These are phyloP conservation scores for Periconia macrospinosa DNA, from an alignment of 2,329 filamentous ascomycete genomes.

Conservation along the genomic window DNA sequence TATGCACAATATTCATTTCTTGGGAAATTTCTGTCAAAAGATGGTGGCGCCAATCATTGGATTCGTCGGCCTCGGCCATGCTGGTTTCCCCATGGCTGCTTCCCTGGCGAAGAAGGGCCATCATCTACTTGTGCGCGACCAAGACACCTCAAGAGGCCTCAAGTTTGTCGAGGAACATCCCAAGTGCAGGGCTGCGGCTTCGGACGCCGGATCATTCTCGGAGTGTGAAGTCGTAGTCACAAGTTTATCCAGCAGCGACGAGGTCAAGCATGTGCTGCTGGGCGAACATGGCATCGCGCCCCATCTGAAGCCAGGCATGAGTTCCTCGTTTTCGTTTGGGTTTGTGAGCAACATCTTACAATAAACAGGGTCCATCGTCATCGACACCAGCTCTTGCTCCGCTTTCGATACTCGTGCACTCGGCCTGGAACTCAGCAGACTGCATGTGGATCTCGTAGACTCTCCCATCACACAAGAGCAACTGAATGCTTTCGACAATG, in stretches of 20 bases:
- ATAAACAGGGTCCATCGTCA: constrained; percentile 29
- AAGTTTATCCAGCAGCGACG: constrained; percentile 20
- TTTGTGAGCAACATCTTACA: constrained; percentile 1
- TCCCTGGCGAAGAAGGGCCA: constrained; percentile 21
- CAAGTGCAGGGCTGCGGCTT: constrained; percentile 16
- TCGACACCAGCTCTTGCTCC: constrained; percentile 40
- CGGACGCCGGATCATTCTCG: constrained; percentile 14
- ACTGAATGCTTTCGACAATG: constrained; percentile 39
- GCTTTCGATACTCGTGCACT: constrained; percentile 39
- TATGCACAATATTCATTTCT: no score
- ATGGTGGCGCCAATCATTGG: constrained; percentile 18
- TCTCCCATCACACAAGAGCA: constrained; percentile 42
- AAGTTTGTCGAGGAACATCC: constrained; percentile 21
- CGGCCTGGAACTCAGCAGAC: constrained; percentile 32
- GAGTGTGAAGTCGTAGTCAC: constrained; percentile 22
- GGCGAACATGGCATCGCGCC: constrained; percentile 17
- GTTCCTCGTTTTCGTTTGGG: not conserved
- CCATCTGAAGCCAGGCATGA: constrained; percentile 20
- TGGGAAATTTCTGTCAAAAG: not conserved
- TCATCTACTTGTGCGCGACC: constrained; percentile 19
- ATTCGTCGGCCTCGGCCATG: constrained; percentile 22
- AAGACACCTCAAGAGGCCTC: constrained; percentile 17
- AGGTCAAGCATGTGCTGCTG: constrained; percentile 16
- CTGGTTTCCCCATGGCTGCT: constrained; percentile 22
- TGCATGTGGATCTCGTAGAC: constrained; percentile 37